A percentile compares a stretch with the other conserved stretches of the same genome.
Conservation (phyloP, 2,329 filamentous ascomycete species). For the Talaromyces pinophilus region DNA sequence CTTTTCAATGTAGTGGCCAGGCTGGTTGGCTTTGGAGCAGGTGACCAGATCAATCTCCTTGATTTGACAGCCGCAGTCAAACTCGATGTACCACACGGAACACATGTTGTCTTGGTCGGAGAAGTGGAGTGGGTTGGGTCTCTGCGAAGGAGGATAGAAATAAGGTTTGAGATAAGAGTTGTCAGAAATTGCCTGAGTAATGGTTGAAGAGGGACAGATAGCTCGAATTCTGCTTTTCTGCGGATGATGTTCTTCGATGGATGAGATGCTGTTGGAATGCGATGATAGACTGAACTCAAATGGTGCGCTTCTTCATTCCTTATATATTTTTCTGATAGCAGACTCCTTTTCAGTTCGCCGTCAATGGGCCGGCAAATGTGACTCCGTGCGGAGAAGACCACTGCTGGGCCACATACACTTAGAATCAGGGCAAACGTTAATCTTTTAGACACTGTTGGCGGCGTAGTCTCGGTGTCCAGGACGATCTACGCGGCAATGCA, state of each 20-base stretch:
- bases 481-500: constrained; percentile 24
- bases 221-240: neutral
- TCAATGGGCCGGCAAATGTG: constrained; percentile 12
- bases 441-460: constrained; percentile 15
- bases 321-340: constrained; percentile 19
- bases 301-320: constrained; percentile 15
- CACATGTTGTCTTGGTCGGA: constrained; percentile 33
- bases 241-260: constrained; percentile 1
- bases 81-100: constrained; percentile 40
- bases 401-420: constrained; percentile 18
- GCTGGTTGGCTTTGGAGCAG: constrained; percentile 37
- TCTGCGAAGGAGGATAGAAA: neutral
- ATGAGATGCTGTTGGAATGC: constrained; percentile 17
- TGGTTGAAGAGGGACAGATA: neutral
- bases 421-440: constrained; percentile 13
- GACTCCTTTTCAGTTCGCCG: neutral
- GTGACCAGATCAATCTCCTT: constrained; percentile 38
- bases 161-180: constrained; percentile 12
- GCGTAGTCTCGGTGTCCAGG: constrained; percentile 18
- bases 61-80: constrained; percentile 40
- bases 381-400: constrained; percentile 16
- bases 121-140: neutral
- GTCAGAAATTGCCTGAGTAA: neutral
- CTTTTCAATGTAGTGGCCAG: constrained; percentile 36
- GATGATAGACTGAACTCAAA: constrained; percentile 17